Percentiles rank a stretch among this genome's conserved stretches.
Evolutionary conservation across 2,329 filamentous ascomycete species (phyloP).

Genomic region (Apiospora kogelbergensis): DNA sequence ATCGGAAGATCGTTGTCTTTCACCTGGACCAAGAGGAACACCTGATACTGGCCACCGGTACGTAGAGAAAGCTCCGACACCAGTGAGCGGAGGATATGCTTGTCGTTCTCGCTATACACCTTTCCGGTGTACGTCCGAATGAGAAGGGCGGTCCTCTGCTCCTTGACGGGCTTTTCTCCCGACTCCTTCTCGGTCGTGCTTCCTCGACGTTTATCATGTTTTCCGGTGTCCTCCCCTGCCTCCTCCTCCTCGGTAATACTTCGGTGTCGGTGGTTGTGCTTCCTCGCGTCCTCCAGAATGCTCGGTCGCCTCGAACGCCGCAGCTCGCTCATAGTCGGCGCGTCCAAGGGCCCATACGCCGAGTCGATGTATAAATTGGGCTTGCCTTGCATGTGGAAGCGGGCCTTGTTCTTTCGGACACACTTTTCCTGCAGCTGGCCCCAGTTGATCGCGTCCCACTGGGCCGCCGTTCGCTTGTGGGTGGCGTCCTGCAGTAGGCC

Average conservation of each 20-base stretch:
- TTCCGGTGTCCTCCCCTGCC: too few relatives aligned
- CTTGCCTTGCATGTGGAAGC: conserved; percentile 47
- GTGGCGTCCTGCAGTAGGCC: conserved; percentile 52
- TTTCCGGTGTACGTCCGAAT: conserved; percentile 76
- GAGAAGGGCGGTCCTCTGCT: conserved; percentile 68
- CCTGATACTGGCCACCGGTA: conserved; percentile 77
- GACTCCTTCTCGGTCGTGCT: conserved; percentile 15
- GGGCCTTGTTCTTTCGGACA: conserved; percentile 61
- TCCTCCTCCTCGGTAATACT: conserved; percentile 12
- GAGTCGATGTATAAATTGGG: neutral
- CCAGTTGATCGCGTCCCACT: conserved; percentile 71
- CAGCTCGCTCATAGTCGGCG: conserved; percentile 4
- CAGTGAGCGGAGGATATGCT: conserved; percentile 75
- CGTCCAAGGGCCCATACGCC: neutral
- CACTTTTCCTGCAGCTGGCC: conserved; percentile 68
- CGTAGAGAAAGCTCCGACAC: conserved; percentile 75
- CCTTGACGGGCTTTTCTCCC: conserved; percentile 23
- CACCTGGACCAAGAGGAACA: conserved; percentile 78
- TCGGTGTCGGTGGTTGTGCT: conserved; percentile 1
- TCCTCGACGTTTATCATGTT: neutral
- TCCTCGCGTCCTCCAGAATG: neutral
- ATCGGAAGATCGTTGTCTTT: conserved; percentile 61
- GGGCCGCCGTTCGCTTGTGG: conserved; percentile 42
- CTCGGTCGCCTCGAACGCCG: neutral
- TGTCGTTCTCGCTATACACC: conserved; percentile 75